Conservation (phyloP, 441 rosid species). For the Pelargonium australe region DNA sequence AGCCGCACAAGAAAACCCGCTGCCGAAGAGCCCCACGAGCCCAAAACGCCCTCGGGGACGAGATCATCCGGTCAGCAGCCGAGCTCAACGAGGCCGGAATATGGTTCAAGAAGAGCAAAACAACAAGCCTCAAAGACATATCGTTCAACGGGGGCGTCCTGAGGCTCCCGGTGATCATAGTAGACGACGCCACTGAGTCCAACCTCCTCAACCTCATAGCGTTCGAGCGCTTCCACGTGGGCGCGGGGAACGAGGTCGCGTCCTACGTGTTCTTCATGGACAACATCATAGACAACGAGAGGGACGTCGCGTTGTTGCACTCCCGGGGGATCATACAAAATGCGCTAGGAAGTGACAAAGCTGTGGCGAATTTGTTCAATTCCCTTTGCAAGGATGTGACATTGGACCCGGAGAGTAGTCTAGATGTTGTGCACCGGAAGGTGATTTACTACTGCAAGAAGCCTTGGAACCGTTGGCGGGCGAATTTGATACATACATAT, state of each 20-base stretch:
- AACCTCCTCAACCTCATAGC: background rate
- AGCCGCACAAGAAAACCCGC: background rate
- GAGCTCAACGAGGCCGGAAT: background rate
- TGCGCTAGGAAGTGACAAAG: background rate
- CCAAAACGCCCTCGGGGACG: background rate
- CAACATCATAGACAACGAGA: constrained; percentile 2
- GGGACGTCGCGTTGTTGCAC: constrained; percentile 38
- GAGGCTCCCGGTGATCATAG: constrained; percentile 1
- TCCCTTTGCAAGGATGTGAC: background rate
- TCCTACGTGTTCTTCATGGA: background rate
- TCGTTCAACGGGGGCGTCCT: background rate
- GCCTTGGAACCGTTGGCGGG: background rate
- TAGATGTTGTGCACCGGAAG: background rate
- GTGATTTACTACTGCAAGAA: background rate
- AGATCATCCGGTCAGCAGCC: background rate
- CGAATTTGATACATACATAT: background rate
- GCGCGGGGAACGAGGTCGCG: background rate
- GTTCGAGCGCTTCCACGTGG: constrained; percentile 2
- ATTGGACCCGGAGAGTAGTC: background rate
- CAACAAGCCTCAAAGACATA: background rate
- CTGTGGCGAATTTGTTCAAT: background rate
- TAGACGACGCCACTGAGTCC: constrained; percentile 1
- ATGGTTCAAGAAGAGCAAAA: constrained; percentile 1
- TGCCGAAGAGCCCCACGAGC: background rate
- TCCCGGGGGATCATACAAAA: constrained; percentile 24